These are phyloP conservation scores for Globisporangium alternatum DNA, from an alignment of 352 stramenopile genomes.

Conservation along the genomic window DNA sequence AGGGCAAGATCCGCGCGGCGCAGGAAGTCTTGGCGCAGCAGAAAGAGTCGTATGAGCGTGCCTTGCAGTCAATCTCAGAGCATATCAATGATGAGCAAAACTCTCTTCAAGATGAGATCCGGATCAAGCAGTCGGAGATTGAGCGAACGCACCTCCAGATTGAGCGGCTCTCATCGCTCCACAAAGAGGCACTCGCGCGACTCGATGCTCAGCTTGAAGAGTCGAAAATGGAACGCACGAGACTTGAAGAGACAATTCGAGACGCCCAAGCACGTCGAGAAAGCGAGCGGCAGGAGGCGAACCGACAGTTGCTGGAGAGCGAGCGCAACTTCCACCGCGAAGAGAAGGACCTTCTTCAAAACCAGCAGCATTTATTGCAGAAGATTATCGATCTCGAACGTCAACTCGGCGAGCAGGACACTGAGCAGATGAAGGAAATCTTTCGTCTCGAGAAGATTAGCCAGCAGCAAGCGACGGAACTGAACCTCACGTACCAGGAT, in stretches of 20 bases:
- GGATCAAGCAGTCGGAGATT: slow-evolving; percentile 54
- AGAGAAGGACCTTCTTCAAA: slow-evolving; percentile 60
- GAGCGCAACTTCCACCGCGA: slow-evolving; percentile 67
- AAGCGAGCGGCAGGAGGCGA: slow-evolving; percentile 44
- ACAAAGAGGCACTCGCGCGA: slow-evolving; percentile 56
- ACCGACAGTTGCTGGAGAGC: slow-evolving; percentile 54
- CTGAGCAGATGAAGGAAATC: slow-evolving; percentile 60
- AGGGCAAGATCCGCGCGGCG: slow-evolving; percentile 54
- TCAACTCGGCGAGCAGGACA: slow-evolving; percentile 59
- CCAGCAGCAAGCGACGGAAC: slow-evolving; percentile 37
- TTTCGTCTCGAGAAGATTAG: slow-evolving; percentile 61
- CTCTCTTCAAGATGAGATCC: slow-evolving; percentile 51
- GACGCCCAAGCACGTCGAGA: slow-evolving; percentile 42
- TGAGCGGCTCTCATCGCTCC: slow-evolving; percentile 46
- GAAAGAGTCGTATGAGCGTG: slow-evolving; percentile 59
- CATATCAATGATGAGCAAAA: slow-evolving; percentile 45
- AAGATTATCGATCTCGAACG: slow-evolving; percentile 65
- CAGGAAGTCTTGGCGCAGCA: slow-evolving; percentile 62
- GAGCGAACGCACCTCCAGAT: slow-evolving; percentile 53
- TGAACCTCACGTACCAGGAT: slow-evolving; percentile 45
- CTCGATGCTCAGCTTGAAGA: slow-evolving; percentile 53
- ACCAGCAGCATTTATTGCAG: slow-evolving; percentile 57
- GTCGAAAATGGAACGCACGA: slow-evolving; percentile 53
- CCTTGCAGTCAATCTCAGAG: slow-evolving; percentile 52
- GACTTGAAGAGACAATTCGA: slow-evolving; percentile 34